phyloP scores from a whole-genome alignment of 345 rosid species.

The Hypericum androsaemum region DNA sequence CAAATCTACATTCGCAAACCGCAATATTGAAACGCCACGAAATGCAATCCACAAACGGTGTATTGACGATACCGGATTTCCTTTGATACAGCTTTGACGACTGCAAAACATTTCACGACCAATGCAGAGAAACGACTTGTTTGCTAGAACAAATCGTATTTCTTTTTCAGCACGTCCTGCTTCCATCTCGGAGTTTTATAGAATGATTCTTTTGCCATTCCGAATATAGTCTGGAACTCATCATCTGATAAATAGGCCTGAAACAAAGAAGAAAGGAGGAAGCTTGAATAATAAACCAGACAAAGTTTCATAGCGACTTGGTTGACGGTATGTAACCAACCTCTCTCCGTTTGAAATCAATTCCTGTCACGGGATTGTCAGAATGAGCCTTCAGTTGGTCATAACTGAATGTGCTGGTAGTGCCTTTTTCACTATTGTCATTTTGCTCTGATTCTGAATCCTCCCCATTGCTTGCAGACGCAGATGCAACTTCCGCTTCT shows the following conservation, averaged over 20 bases:
- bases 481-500: constrained; percentile 32
- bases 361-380: constrained; percentile 77
- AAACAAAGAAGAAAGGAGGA: constrained; percentile 6
- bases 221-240: constrained; percentile 65
- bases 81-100: background rate
- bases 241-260: constrained; percentile 82
- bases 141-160: constrained; percentile 60
- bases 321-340: constrained; percentile 25
- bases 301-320: background rate
- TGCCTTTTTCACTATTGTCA: constrained; percentile 24
- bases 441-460: constrained; percentile 42
- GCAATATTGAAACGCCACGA: too few relatives aligned
- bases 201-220: constrained; percentile 68
- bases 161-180: constrained; percentile 89
- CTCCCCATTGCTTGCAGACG: constrained; percentile 31
- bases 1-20: too few relatives aligned
- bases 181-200: constrained; percentile 88
- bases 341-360: constrained; percentile 92
- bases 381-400: constrained; percentile 81
- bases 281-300: background rate
- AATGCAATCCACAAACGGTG: too few relatives aligned
- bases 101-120: constrained; percentile 10
- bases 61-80: too few relatives aligned
- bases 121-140: constrained; percentile 11
- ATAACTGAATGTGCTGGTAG: constrained; percentile 52